Evolutionary conservation across 441 rosid genomes (phyloP), one percentile per base, ranked within the genome.

Genomic region (Adansonia grandidieri): DNA sequence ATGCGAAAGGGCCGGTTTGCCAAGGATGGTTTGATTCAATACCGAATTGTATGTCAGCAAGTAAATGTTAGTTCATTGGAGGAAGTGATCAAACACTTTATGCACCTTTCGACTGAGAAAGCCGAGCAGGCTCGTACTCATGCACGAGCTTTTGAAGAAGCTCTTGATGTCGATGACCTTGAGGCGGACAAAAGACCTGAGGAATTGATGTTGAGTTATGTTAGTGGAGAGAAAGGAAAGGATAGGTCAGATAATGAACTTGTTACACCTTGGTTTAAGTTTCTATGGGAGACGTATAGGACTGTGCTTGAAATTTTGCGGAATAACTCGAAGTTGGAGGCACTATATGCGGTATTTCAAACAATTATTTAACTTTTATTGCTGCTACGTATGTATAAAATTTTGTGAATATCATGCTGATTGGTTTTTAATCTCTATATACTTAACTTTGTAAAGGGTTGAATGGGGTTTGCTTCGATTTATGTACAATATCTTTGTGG

Each of bases 1-100:
- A 84, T 96, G 97, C 84, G 95, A 75, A 89, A 89, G 57, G 99
- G 99, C 40, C 87, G 98, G 50, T 96, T 86, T 60, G 99, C 54
- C 54, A 50, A 50, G 14, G 54, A 50, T 11, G 54, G 54, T 50
- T 9, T 50, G 15, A 50, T 50, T 50, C 54, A 50, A 50, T 50
- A 50, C 4, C 54, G 54, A 15, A 50, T 50, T 9, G n/a, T 50
- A 50, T 50, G 54, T 50, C 54, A 50, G 11, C 54, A 50, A 11
- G 54, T 50, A 15, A 50, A 50, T 50, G 3, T 2, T 50, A 50
- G 54, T 50, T 50, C 54, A 2, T 50, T 50, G 5, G 54, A 50
- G 54, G 54, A 50, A 15, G 54, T 50, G 11, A 50, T 50, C 54
- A 50, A 50, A 15, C 54, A 50, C 54, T 50, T 50, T 15, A 50